Conservation (phyloP, 306 rosid genomes). For the Sechiopsis laciniata region DNA sequence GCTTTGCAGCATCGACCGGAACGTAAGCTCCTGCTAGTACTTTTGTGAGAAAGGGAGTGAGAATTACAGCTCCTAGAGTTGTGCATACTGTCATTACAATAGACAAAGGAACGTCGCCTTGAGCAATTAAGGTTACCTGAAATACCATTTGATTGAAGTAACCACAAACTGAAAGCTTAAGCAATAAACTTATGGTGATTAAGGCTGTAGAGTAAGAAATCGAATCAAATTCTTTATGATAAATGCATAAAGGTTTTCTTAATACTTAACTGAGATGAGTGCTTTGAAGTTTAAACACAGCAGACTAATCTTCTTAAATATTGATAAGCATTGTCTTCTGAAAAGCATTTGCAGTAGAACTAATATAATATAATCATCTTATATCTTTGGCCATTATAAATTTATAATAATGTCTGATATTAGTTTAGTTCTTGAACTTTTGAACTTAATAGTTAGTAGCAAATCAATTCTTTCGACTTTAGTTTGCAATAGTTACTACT, state of each 20-base stretch:
- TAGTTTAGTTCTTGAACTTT: background rate
- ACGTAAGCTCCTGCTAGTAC: slow-evolving; percentile 34
- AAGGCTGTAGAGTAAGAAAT: too few species aligned
- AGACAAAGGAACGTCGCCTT: slow-evolving; percentile 45
- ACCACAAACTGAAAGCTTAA: slow-evolving; percentile 18
- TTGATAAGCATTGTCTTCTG: background rate
- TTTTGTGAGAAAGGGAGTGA: slow-evolving; percentile 40
- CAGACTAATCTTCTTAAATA: too few species aligned
- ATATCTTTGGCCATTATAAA: background rate
- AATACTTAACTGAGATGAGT: background rate
- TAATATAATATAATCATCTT: background rate
- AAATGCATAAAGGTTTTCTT: background rate
- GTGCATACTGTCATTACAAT: slow-evolving; percentile 44
- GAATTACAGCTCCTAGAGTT: slow-evolving; percentile 36
- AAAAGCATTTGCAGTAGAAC: background rate
- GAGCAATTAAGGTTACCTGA: slow-evolving; percentile 45
- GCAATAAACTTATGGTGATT: too few species aligned
- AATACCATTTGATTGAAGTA: slow-evolving; percentile 26
- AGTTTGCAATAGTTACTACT: too few species aligned
- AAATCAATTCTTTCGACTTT: too few species aligned
- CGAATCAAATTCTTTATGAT: background rate
- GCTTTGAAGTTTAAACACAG: background rate
- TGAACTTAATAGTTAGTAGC: too few species aligned
- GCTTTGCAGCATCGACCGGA: slow-evolving; percentile 35
- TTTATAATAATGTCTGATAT: background rate